Evolutionary conservation across 2,329 filamentous ascomycete genomes (phyloP).

Genomic region (Aspergillus sp.): DNA sequence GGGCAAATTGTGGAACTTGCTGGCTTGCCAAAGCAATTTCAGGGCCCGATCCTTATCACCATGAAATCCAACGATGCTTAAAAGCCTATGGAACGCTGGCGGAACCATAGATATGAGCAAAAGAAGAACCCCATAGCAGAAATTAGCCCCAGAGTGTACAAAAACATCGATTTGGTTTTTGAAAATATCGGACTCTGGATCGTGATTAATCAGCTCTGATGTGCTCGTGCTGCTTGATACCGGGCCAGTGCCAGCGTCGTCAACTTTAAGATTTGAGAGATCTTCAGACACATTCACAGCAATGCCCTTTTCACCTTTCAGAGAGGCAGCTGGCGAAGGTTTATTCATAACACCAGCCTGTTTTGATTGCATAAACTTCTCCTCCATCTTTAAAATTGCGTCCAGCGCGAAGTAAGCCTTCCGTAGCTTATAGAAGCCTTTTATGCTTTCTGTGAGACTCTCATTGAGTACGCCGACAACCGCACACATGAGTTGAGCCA

Average conservation of each 20-base stretch:
- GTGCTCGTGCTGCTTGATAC: constrained; percentile 21
- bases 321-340: constrained; percentile 8
- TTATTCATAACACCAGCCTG: constrained; percentile 15
- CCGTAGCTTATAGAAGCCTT: constrained; percentile 87
- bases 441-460: constrained; percentile 85
- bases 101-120: constrained; percentile 91
- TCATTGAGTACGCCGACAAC: constrained; percentile 89
- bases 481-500: constrained; percentile 85
- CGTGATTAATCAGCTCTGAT: constrained; percentile 42
- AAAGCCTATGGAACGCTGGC: constrained; percentile 80
- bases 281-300: constrained; percentile 20
- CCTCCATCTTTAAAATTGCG: constrained; percentile 73
- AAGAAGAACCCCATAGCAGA: constrained; percentile 85
- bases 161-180: constrained; percentile 80
- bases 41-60: constrained; percentile 83
- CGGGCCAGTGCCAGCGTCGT: constrained; percentile 17
- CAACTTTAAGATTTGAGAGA: constrained; percentile 26
- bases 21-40: constrained; percentile 85
- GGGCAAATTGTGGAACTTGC: constrained; percentile 82
- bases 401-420: constrained; percentile 86
- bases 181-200: constrained; percentile 64
- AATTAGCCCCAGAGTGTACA: constrained; percentile 81
- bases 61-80: constrained; percentile 86
- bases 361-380: constrained; percentile 50
- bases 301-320: constrained; percentile 5